Percentiles rank a stretch among this genome's conserved stretches.
Conservation (phyloP, 2,329 filamentous ascomycete species). For the Penicillium sp. region DNA sequence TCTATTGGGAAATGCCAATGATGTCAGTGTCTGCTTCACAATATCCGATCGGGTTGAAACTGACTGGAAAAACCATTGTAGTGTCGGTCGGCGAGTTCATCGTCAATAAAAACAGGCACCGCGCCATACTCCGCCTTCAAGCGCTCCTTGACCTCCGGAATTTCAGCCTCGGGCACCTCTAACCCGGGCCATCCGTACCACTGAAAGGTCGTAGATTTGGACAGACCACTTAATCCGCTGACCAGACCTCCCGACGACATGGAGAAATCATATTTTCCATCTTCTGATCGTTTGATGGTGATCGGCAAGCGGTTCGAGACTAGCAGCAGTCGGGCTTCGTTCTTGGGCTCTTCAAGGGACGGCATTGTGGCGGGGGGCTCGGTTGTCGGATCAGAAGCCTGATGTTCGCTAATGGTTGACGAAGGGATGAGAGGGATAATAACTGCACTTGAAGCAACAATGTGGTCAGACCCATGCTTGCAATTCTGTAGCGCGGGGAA, state of each 20-base stretch:
- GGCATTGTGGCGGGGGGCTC: slow-evolving; percentile 29
- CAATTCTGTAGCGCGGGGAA: slow-evolving; percentile 1
- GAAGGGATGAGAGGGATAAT: not conserved
- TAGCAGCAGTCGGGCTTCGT: slow-evolving; percentile 65
- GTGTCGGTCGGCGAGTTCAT: slow-evolving; percentile 89
- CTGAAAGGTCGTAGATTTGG: slow-evolving; percentile 90
- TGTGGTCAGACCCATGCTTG: slow-evolving; percentile 2
- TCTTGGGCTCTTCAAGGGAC: slow-evolving; percentile 33
- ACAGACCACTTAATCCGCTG: slow-evolving; percentile 85
- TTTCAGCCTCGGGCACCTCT: slow-evolving; percentile 83
- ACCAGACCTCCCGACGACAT: slow-evolving; percentile 97
- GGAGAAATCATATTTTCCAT: slow-evolving; percentile 88
- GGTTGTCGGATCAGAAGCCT: not conserved
- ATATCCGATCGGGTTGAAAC: slow-evolving; percentile 32
- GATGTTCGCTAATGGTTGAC: too few species aligned
- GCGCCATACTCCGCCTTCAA: slow-evolving; percentile 86
- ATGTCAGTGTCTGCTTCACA: not conserved
- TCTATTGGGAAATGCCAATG: slow-evolving; percentile 53
- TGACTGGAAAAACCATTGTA: slow-evolving; percentile 98
- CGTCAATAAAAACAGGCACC: slow-evolving; percentile 87
- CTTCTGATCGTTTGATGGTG: slow-evolving; percentile 90
- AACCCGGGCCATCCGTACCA: slow-evolving; percentile 99
- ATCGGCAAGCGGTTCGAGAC: slow-evolving; percentile 95
- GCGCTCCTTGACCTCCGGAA: slow-evolving; percentile 69
- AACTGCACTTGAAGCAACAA: not conserved